Evolutionary conservation across 2,329 filamentous ascomycete species (phyloP).

Genomic region (Arthroderma sp.): DNA sequence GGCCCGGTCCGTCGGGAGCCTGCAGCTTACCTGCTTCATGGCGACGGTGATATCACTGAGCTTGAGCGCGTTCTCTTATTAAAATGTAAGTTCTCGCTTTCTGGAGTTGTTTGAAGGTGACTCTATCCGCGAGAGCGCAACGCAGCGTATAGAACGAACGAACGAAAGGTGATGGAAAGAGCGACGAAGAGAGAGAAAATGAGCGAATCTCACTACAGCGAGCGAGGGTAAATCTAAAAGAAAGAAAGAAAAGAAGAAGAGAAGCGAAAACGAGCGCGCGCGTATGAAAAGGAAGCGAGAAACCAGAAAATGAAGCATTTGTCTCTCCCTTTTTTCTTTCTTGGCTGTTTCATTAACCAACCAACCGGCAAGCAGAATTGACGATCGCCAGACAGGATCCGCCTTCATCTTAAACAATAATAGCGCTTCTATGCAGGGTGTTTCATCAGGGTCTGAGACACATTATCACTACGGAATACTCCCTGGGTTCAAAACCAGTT

Average conservation of each 20-base stretch:
- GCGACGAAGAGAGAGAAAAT: conserved; percentile 9
- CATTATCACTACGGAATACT: no score
- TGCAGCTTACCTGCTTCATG: conserved; percentile 2
- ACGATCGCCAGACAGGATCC: no score
- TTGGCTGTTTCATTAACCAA: conserved; percentile 3
- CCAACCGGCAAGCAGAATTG: neutral
- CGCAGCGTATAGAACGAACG: no score
- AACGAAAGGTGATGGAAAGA: conserved; percentile 4
- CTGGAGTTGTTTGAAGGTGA: no score
- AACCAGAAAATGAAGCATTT: conserved; percentile 1
- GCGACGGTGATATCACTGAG: neutral
- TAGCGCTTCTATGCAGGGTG: no score
- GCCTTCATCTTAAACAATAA: no score
- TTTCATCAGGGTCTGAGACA: no score
- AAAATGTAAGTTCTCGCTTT: no score
- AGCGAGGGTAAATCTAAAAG: conserved; percentile 8
- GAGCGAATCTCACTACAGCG: conserved; percentile 1
- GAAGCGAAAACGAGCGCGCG: conserved; percentile 5
- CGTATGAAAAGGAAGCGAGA: conserved; percentile 5
- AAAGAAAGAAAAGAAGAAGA: conserved; percentile 7
- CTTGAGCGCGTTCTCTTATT: neutral
- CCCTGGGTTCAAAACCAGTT: no score
- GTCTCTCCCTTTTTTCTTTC: neutral
- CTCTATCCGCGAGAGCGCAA: no score
- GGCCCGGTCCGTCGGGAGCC: neutral